A percentile compares a stretch with the other conserved stretches of the same genome.
Conservation (phyloP, 1,284 basidiomycete species). For the Cutaneotrichosporon mucoides region DNA sequence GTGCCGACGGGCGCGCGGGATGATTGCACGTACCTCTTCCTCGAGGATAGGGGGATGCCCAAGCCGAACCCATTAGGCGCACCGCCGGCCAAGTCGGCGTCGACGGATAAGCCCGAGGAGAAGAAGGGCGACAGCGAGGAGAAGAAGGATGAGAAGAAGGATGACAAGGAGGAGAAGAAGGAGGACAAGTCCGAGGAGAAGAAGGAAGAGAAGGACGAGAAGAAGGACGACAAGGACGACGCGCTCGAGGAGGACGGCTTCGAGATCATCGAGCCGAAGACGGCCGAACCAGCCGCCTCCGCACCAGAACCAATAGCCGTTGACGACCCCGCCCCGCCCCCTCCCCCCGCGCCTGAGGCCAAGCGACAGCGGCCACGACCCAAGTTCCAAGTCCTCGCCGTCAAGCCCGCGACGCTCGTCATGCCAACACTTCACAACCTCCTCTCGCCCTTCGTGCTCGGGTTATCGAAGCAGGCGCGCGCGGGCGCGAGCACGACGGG, state of each 20-base stretch:
- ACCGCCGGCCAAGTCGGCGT: too few species aligned
- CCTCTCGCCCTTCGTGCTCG: slow-evolving; percentile 40
- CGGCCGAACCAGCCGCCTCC: too few species aligned
- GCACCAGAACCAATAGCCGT: background rate
- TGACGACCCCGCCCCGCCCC: too few species aligned
- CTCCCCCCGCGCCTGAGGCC: too few species aligned
- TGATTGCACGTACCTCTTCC: slow-evolving; percentile 36
- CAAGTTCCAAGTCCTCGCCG: slow-evolving; percentile 31
- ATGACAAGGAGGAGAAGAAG: too few species aligned
- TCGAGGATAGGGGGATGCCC: slow-evolving; percentile 30
- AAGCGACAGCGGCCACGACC: background rate
- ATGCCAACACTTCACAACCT: slow-evolving; percentile 38
- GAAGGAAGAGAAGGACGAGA: background rate
- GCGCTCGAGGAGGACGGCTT: slow-evolving; percentile 24
- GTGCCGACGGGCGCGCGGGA: slow-evolving; percentile 21
- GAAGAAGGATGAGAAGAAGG: too few species aligned
- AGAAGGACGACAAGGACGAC: background rate
- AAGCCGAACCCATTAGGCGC: too few species aligned
- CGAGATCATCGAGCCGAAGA: slow-evolving; percentile 27
- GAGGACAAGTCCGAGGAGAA: background rate
- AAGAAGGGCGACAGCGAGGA: background rate
- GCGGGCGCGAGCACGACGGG: slow-evolving; percentile 37
- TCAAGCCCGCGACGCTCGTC: slow-evolving; percentile 29
- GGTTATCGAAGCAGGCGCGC: slow-evolving; percentile 38
- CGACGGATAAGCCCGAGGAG: background rate